Base-by-base conservation (phyloP, 1,284 basidiomycete species). In the Ustilago esculenta region DNA sequence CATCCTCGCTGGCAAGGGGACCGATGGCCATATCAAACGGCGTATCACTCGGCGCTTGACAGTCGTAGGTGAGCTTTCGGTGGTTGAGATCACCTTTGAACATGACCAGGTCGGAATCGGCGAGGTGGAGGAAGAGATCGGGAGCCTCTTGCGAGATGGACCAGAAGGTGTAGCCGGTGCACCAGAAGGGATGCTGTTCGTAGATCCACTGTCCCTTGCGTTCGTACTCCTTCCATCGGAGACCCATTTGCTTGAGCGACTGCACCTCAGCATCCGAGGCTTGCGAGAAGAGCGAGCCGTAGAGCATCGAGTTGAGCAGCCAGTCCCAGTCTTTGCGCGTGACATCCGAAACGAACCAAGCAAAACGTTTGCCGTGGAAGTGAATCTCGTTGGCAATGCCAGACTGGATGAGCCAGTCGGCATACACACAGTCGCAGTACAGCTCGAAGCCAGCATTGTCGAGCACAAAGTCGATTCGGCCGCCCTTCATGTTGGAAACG, bases 271-370 rank as follows among this genome's bases (percentile, higher is more conserved):
- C 86, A 37, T 94, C 92, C 14, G 73, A 92, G 88, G 7, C 94
- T 90, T 81, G 93, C 91, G 41, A 90, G 94, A 81, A 81, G 36
- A 79, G 63, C 44, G 70, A 75, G 35, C 77, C 80, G 76, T 82
- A 83, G 23, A 79, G 74, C 81, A 82, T 83, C 39, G 68, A 61
- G 77, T 84, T 84, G 53, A 84, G 66, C 41, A 84, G 83, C 94
- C 95, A 98, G 66, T 92, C 87, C 92, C 94, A 98, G 81, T 98
- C 95, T 83, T 93, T 92, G 83, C 87, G 90, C 35, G 94, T 97
- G 23, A 98, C 95, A 81, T 98, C 95, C n/a, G 91, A 93, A 34
- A 83, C 82, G 65, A 77, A 79, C 75, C 72, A 79, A 17, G 79
- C 72, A 39, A 80, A 73, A 20, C 77, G 67, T 66, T 81, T 95